A percentile compares a stretch with the other conserved stretches of the same genome.
Conservation (phyloP, 2,329 filamentous ascomycete genomes). For the Myriosclerotinia duriaeana region DNA sequence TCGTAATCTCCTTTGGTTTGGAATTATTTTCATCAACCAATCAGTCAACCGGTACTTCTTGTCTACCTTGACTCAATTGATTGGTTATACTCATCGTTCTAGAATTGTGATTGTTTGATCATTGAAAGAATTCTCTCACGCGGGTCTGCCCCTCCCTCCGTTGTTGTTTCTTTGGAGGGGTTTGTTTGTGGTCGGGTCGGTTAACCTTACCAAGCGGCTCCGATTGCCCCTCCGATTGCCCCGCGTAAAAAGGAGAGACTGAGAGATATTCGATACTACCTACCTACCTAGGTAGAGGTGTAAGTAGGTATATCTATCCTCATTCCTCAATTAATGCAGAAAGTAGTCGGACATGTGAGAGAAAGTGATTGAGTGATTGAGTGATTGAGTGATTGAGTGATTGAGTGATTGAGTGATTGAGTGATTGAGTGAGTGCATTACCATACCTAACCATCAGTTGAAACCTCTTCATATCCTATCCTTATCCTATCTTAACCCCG, state of each 20-base stretch:
- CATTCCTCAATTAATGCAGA: background rate
- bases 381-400: no score
- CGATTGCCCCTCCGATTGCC: background rate
- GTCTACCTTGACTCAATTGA: background rate
- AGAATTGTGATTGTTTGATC: background rate
- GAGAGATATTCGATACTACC: background rate
- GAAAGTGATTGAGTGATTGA: no score
- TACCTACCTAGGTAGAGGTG: no score
- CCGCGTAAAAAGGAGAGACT: slow-evolving; percentile 13
- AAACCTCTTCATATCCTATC: background rate
- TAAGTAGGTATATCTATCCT: background rate
- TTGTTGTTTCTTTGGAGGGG: background rate
- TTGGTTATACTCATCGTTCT: background rate
- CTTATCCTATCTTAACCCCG: background rate
- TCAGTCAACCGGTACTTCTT: background rate
- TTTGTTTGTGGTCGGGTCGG: background rate
- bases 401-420: no score
- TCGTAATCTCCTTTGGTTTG: background rate
- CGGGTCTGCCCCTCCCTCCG: slow-evolving; percentile 7
- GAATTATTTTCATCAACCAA: no score
- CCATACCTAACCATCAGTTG: background rate
- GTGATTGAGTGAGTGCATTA: background rate
- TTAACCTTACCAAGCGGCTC: background rate
- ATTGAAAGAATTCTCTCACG: background rate
- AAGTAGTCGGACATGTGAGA: background rate